Conservation (phyloP, 2,329 filamentous ascomycete species). For the Ceratocystis lukuohia region DNA sequence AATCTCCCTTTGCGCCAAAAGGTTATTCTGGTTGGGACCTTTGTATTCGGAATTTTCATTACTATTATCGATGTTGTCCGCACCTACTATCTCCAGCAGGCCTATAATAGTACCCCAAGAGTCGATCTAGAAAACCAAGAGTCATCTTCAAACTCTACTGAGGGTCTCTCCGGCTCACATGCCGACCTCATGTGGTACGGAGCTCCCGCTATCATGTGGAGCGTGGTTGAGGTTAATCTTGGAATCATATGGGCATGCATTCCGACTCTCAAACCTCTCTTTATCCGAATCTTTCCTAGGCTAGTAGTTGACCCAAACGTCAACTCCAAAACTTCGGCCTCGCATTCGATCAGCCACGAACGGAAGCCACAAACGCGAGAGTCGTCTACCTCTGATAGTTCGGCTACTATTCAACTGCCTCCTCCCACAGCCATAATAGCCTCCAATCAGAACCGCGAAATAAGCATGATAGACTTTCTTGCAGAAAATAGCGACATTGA, state of each 20-base stretch:
- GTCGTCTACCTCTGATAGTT: neutral
- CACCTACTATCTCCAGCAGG: conserved; percentile 78
- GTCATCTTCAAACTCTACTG: conserved; percentile 22
- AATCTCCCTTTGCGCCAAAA: conserved; percentile 75
- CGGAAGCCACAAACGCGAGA: neutral
- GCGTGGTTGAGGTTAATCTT: conserved; percentile 77
- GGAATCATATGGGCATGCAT: conserved; percentile 85
- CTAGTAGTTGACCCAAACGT: conserved; percentile 38
- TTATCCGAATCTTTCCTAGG: conserved; percentile 48
- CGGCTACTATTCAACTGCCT: neutral
- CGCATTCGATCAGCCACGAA: conserved; percentile 15
- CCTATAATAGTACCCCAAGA: conserved; percentile 34
- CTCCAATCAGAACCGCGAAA: neutral
- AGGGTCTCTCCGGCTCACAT: conserved; percentile 35
- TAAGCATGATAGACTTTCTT: conserved; percentile 16
- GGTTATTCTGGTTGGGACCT: conserved; percentile 72
- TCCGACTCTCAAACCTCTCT: conserved; percentile 79
- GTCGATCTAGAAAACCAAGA: conserved; percentile 27
- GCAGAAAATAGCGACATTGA: conserved; percentile 10
- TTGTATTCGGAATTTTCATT: conserved; percentile 76
- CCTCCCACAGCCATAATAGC: neutral
- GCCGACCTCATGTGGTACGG: conserved; percentile 57
- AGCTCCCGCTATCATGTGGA: conserved; percentile 84
- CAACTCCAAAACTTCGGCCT: conserved; percentile 12
- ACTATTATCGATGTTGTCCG: conserved; percentile 77